These are phyloP conservation scores for Arabidopsis arenosa DNA, from an alignment of 345 rosid genomes.

Conservation along the genomic window DNA sequence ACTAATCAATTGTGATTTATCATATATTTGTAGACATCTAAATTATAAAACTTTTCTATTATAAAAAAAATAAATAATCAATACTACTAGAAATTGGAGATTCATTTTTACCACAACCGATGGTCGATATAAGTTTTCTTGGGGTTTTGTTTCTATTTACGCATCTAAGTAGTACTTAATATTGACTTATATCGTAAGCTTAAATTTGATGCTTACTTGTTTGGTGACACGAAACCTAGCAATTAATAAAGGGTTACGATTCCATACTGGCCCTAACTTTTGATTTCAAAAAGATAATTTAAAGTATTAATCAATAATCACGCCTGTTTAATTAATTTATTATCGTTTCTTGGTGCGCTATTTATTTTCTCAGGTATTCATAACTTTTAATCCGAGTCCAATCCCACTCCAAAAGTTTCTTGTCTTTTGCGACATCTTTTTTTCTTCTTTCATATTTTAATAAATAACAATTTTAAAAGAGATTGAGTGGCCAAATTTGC, in stretches of 20 bases:
- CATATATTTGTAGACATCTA: too few species aligned
- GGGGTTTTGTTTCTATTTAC: too few species aligned
- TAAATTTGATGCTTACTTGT: slow-evolving; percentile 34
- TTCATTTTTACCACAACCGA: too few species aligned
- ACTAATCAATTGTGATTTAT: too few species aligned
- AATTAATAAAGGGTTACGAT: slow-evolving; percentile 15
- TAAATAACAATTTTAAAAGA: slow-evolving; percentile 23
- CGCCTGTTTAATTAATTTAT: slow-evolving; percentile 42
- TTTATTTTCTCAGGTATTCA: slow-evolving; percentile 39
- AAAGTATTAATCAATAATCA: slow-evolving; percentile 46
- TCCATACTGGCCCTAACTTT: slow-evolving; percentile 44
- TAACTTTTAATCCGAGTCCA: slow-evolving; percentile 46
- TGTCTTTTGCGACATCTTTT: slow-evolving; percentile 45
- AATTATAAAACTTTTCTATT: too few species aligned
- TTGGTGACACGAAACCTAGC: slow-evolving; percentile 46
- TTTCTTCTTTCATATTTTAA: slow-evolving; percentile 30
- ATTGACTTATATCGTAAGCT: slow-evolving; percentile 15
- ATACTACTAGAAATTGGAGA: too few species aligned
- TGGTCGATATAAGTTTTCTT: too few species aligned
- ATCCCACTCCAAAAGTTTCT: slow-evolving; percentile 51
- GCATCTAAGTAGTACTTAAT: neutral
- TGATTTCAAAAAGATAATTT: slow-evolving; percentile 34
- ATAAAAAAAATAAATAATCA: too few species aligned
- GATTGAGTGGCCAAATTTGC: slow-evolving; percentile 43
- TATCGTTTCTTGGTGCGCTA: slow-evolving; percentile 45